A percentile compares a stretch with the other conserved stretches of the same genome.
phyloP scores from a whole-genome alignment of 1,284 basidiomycete species.

The Blastosporella zonata region DNA sequence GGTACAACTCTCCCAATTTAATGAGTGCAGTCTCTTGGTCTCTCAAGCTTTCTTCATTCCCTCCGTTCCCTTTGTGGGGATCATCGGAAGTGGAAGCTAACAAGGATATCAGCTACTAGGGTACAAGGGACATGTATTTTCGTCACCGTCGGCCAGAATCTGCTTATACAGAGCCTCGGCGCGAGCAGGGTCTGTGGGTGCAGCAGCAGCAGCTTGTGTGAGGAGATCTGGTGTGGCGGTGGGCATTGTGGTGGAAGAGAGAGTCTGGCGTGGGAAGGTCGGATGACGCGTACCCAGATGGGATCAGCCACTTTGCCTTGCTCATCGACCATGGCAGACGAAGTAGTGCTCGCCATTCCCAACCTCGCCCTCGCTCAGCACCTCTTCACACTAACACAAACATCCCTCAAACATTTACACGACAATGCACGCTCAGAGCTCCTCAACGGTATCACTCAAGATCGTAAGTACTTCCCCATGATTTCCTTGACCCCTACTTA shows the following conservation, averaged over 20 bases:
- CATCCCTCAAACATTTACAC: slow-evolving; percentile 61
- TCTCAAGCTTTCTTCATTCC: slow-evolving; percentile 59
- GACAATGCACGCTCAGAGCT: slow-evolving; percentile 65
- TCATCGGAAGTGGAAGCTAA: no score
- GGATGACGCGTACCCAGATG: slow-evolving; percentile 30
- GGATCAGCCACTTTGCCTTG: no score
- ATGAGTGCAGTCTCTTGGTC: slow-evolving; percentile 88
- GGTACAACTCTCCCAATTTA: slow-evolving; percentile 85
- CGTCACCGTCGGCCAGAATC: slow-evolving; percentile 44
- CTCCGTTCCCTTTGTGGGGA: slow-evolving; percentile 22
- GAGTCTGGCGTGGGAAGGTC: slow-evolving; percentile 30
- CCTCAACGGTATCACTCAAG: slow-evolving; percentile 78
- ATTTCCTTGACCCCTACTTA: neutral
- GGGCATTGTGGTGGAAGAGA: no score
- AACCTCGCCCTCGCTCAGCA: slow-evolving; percentile 80
- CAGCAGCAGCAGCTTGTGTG: slow-evolving; percentile 45
- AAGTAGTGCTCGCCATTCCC: slow-evolving; percentile 80
- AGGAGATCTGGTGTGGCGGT: slow-evolving; percentile 40
- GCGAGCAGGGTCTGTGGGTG: slow-evolving; percentile 42
- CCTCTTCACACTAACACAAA: slow-evolving; percentile 69
- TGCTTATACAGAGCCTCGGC: slow-evolving; percentile 72
- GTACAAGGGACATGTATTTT: slow-evolving; percentile 21
- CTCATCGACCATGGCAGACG: slow-evolving; percentile 82
- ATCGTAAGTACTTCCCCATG: slow-evolving; percentile 54
- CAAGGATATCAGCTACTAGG: no score